phyloP scores from a whole-genome alignment of 2,329 filamentous ascomycete genomes.

The Fusarium denticulatum region DNA sequence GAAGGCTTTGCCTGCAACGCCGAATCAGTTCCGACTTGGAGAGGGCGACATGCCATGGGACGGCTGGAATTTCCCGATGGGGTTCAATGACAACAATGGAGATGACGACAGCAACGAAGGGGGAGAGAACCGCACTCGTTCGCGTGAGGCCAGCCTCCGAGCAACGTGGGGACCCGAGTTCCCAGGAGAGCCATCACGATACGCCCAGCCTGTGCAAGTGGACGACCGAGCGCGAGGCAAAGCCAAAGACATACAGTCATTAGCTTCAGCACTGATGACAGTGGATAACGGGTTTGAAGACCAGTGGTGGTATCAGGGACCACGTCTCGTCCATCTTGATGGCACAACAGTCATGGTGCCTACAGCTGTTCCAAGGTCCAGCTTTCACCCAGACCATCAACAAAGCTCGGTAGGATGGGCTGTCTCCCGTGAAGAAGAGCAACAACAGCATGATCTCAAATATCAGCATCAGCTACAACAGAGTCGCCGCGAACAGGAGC shows the following conservation, averaged over 20 bases:
- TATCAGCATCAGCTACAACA: constrained; percentile 17
- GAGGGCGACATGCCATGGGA: constrained; percentile 61
- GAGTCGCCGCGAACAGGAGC: neutral
- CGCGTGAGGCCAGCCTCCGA: constrained; percentile 25
- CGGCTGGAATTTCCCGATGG: constrained; percentile 43
- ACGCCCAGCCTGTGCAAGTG: constrained; percentile 3
- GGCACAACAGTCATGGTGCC: constrained; percentile 34
- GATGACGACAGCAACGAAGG: constrained; percentile 1
- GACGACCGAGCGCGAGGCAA: constrained; percentile 46
- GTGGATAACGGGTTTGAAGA: constrained; percentile 68
- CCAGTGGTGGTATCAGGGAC: constrained; percentile 66
- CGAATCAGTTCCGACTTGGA: constrained; percentile 51
- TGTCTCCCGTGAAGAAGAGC: constrained; percentile 10
- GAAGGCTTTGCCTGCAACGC: constrained; percentile 56
- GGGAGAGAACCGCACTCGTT: neutral
- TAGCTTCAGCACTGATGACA: constrained; percentile 65
- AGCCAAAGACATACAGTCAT: constrained; percentile 55
- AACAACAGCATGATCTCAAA: constrained; percentile 5
- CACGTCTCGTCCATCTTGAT: constrained; percentile 41
- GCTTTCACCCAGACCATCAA: constrained; percentile 15
- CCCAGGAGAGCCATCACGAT: constrained; percentile 10
- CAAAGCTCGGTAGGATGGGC: constrained; percentile 34
- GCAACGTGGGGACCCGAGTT: constrained; percentile 35
- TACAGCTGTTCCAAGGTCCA: constrained; percentile 22
- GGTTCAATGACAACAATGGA: constrained; percentile 27